Evolutionary conservation across 1,284 basidiomycete species (phyloP).

Genomic region (Trametes pubescens): DNA sequence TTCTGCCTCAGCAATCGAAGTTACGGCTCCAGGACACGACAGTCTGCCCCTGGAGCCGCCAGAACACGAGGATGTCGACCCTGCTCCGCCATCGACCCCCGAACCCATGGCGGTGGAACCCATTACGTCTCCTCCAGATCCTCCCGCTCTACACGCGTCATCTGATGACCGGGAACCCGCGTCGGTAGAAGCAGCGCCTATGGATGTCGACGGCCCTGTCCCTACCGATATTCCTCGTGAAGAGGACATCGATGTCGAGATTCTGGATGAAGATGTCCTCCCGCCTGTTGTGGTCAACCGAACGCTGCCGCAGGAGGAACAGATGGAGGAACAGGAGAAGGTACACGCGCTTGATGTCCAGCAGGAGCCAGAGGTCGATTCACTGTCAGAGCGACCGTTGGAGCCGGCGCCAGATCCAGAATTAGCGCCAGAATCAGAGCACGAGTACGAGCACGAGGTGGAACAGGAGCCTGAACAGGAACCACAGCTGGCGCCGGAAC

Average conservation of each 20-base stretch:
- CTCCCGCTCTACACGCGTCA: neutral
- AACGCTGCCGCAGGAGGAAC: neutral
- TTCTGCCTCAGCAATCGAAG: neutral
- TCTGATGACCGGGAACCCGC: neutral
- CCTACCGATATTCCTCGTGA: too few relatives aligned
- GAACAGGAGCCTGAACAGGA: conserved; percentile 5
- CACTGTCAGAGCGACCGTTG: neutral
- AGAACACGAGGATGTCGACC: neutral
- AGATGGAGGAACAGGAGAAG: neutral
- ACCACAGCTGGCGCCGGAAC: neutral
- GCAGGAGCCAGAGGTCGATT: too few relatives aligned
- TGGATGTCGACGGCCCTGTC: conserved; percentile 40
- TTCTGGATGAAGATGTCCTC: neutral
- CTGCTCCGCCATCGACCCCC: too few relatives aligned
- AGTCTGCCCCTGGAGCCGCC: neutral
- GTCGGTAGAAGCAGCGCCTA: conserved; percentile 19
- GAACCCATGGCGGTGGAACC: neutral
- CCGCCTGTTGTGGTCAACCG: neutral
- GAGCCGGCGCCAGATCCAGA: neutral
- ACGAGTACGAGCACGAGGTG: neutral
- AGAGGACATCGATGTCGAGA: neutral
- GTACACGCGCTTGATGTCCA: neutral
- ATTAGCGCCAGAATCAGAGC: neutral
- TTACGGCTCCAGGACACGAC: neutral
- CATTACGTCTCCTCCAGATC: neutral